Evolutionary conservation across 2,329 filamentous ascomycete genomes (phyloP), one percentile per base, ranked within the genome.

Genomic region (Xylariaceae sp.): DNA sequence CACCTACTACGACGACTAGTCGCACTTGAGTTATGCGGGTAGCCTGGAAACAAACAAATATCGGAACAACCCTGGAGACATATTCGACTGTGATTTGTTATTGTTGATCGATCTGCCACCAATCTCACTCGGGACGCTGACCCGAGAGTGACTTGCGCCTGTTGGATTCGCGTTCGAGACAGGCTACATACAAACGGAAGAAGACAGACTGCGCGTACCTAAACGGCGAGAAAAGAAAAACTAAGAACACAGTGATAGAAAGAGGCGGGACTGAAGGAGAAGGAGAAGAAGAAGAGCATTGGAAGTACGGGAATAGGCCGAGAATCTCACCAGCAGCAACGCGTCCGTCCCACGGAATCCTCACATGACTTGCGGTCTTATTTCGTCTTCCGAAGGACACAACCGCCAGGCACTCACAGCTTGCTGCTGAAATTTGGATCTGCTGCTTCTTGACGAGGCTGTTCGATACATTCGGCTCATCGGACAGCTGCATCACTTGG

Each of bases 21-120:
- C 23, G 60, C 48, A 51, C 53, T 51, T 58, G 50, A 50, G 47
- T 55, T 51, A 54, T 60, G 57, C 56, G 37, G 53, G 52, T 57
- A 61, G 39, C 51, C 55, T 60, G 51, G 51, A 51, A 58, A 57
- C 51, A 52, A 62, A 60, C 53, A 64, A 51, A 58, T 55, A 62
- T 56, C 60, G 60, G 62, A 60, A 53, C 57, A 51, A 55, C 50
- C 60, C 57, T 52, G 53, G 57, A 48, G 48, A 57, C 23, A 30
- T 55, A 56, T 62, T 62, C 52, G 53, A 58, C 55, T 45, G 55
- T 58, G 52, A 50, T 55, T 57, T 58, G 45, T 55, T 59, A 50
- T 35, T 47, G 50, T 35, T 58, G 37, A 41, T 41, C 50, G 50
- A 55, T 50, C 41, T 52, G 58, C 59, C 57, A 54, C 57, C 51